Base-by-base conservation (phyloP, 2,329 filamentous ascomycete genomes). In the Aureobasidium uvarum region DNA sequence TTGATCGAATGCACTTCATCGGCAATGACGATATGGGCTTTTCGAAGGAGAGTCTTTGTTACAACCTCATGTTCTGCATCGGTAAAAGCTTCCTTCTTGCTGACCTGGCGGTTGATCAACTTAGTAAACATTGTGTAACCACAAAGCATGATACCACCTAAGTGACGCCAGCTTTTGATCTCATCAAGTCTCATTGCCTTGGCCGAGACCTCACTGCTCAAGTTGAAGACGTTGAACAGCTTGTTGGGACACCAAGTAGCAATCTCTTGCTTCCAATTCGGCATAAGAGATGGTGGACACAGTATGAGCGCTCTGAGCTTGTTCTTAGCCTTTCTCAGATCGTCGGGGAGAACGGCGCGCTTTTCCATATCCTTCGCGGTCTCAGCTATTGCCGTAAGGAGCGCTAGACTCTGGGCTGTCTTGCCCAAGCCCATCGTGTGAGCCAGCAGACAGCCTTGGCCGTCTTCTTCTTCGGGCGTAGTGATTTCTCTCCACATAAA, bases 361-460 rank as follows among this genome's bases (percentile, higher is more conserved):
- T 94, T 77, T 79, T 74, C 0, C 78, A 75, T 63, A 92, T 84
- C 0, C 74, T 36, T 0, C 89, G 93, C 23, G 74, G 91, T 85
- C 69, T 90, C 84, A 5, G 86, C 81, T 67, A 96, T 84, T 0
- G 90, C 87, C 18, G 90, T 83, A 6, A 97, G 83, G n/a, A 96
- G 79, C 0, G 91, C 90, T 66, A 96, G 91, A 6, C 81, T 83
- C 78, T 96, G 92, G 88, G 96, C 92, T 0, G 92, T 96, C 78
- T 96, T 97, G 18, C 92, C 92, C 2, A 96, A 78, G 1, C 93
- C 93, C 92, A 96, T 96, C 0, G 90, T 91, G 74, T 96, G 92
- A 6, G 92, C 90, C 23, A 96, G 81, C 14, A 96, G 81, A 72
- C 91, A 96, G 2, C 92, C 92, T 75, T 92, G 87, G 20, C 81